Percentiles rank a stretch among this genome's conserved stretches.
Conservation (phyloP, 495 filamentous ascomycete genomes). For the Penicillium bovifimosum region DNA sequence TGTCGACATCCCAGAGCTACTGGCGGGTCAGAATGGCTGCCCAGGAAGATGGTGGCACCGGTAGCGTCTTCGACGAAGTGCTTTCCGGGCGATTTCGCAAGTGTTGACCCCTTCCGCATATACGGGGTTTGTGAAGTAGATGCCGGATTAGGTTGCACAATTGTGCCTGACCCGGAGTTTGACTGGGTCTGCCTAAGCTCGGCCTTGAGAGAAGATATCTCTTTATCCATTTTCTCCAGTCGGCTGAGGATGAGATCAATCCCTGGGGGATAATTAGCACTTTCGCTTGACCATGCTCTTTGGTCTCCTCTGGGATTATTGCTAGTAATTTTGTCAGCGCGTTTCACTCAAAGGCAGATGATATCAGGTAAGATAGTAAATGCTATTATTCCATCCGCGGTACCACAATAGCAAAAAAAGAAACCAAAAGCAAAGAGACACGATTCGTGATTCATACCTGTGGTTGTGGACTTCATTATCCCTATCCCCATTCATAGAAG, state of each 20-base stretch:
- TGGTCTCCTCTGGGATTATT: background rate
- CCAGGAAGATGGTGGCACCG: constrained; percentile 22
- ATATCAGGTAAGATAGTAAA: too few relatives aligned
- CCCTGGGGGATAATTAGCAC: background rate
- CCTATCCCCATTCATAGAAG: background rate
- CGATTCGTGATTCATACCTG: background rate
- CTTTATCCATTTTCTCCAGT: constrained; percentile 18
- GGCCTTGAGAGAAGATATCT: constrained; percentile 19
- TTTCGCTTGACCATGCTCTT: background rate
- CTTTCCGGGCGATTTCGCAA: constrained; percentile 14
- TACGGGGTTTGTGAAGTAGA: too few relatives aligned
- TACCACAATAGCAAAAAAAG: background rate
- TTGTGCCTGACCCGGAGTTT: background rate
- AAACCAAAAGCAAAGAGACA: background rate
- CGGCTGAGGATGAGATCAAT: constrained; percentile 9
- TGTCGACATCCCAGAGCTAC: constrained; percentile 17
- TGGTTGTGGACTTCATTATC: background rate
- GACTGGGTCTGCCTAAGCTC: constrained; percentile 6
- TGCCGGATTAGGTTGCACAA: background rate
- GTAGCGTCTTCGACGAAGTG: constrained; percentile 24
- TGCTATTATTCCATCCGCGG: background rate
- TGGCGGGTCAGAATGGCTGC: constrained; percentile 20
- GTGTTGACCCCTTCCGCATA: background rate
- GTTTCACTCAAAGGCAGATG: too few relatives aligned
- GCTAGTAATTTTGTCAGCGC: background rate